Evolutionary conservation across 1,139 yeast genomes (phyloP).

Genomic region (Diutina pseudorugosa): DNA sequence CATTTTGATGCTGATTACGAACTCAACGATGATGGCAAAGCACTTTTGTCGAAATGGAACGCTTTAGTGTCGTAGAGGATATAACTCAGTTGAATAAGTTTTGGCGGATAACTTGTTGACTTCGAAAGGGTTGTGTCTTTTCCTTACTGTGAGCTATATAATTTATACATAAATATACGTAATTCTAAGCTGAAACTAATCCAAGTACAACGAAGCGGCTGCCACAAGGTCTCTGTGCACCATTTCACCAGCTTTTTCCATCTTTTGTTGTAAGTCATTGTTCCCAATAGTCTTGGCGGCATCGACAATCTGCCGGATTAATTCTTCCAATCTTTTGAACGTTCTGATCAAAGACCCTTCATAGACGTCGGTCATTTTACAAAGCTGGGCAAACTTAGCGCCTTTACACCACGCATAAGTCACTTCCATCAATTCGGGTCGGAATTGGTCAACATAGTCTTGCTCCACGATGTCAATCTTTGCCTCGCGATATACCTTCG

Average conservation of each 20-base stretch:
- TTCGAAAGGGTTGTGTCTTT: no score
- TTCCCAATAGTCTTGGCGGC: slow-evolving; percentile 94
- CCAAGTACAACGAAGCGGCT: slow-evolving; percentile 81
- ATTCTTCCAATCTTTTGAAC: slow-evolving; percentile 88
- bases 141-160: no score
- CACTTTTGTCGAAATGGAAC: slow-evolving; percentile 1
- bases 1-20: slow-evolving; percentile 42
- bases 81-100: no score
- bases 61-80: background rate
- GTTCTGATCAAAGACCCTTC: slow-evolving; percentile 93
- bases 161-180: no score
- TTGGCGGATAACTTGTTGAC: no score
- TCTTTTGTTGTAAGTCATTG: slow-evolving; percentile 70
- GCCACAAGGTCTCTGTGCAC: slow-evolving; percentile 95
- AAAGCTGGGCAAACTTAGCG: slow-evolving; percentile 88
- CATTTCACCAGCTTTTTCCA: slow-evolving; percentile 74
- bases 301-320: slow-evolving; percentile 75
- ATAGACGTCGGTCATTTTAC: slow-evolving; percentile 97
- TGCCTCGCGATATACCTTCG: slow-evolving; percentile 79
- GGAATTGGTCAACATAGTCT: slow-evolving; percentile 82
- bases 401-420: slow-evolving; percentile 96
- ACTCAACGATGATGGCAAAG: slow-evolving; percentile 8
- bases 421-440: slow-evolving; percentile 93
- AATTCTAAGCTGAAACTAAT: background rate
- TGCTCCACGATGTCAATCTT: slow-evolving; percentile 82